Conservation (phyloP, 2,329 filamentous ascomycete species). For the Pseudogymnoascus sp. region DNA sequence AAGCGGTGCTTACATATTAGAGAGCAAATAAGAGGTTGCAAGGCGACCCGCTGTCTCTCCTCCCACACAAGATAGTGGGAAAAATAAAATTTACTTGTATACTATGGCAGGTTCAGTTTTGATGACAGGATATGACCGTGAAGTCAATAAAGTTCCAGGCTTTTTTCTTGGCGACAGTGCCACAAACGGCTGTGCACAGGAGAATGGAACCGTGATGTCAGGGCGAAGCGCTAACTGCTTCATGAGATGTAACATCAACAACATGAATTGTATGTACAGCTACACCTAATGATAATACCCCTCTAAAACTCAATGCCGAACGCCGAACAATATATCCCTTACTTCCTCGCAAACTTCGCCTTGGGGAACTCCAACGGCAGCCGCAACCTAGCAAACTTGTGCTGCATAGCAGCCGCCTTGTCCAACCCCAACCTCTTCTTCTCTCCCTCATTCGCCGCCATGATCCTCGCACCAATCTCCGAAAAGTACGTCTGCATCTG, state of each 20-base stretch:
- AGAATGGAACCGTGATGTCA: neutral
- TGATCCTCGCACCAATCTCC: slow-evolving; percentile 65
- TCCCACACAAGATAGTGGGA: neutral
- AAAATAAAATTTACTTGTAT: neutral
- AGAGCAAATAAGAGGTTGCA: neutral
- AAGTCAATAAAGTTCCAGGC: neutral
- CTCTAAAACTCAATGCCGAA: neutral
- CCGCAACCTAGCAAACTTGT: slow-evolving; percentile 61
- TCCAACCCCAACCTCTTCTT: slow-evolving; percentile 46
- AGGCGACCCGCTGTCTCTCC: neutral
- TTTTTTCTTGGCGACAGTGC: neutral
- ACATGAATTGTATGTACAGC: neutral
- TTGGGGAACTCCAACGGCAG: slow-evolving; percentile 81
- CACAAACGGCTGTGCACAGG: neutral
- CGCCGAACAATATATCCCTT: neutral
- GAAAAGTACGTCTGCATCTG: slow-evolving; percentile 64
- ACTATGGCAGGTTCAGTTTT: neutral
- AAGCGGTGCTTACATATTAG: neutral
- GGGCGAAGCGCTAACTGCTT: neutral
- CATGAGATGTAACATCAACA: neutral
- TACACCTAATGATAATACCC: neutral
- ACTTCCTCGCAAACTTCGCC: slow-evolving; percentile 25
- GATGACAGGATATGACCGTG: neutral
- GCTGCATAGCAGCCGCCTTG: slow-evolving; percentile 52
- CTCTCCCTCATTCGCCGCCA: slow-evolving; percentile 38